A percentile compares a stretch with the other conserved stretches of the same genome.
These are phyloP conservation scores for Dacryopinax spathularia DNA, from an alignment of 768 basidiomycete genomes.

Conservation along the genomic window DNA sequence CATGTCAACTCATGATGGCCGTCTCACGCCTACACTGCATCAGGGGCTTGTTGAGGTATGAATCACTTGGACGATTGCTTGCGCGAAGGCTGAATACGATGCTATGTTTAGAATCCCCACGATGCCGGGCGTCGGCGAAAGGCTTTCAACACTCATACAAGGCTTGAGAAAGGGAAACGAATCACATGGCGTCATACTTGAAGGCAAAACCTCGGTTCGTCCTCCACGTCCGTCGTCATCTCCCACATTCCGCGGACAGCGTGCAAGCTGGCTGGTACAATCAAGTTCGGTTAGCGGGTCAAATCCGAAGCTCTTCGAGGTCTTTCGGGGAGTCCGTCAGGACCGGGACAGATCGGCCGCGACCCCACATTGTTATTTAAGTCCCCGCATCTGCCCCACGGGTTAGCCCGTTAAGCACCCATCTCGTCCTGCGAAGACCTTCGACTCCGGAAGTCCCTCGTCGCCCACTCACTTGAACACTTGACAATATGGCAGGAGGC, in stretches of 20 bases:
- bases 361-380: not conserved
- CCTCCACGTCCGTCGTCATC: not conserved
- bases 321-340: not conserved
- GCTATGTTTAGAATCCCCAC: not conserved
- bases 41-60: too few relatives aligned
- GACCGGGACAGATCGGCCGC: not conserved
- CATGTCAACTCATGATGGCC: not conserved
- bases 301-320: not conserved
- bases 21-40: not conserved
- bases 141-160: too few relatives aligned
- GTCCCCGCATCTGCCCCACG: not conserved
- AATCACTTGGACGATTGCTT: too few relatives aligned
- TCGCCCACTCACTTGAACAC: not conserved
- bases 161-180: not conserved
- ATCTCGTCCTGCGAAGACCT: not conserved
- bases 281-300: not conserved
- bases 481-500: not conserved
- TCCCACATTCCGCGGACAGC: not conserved
- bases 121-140: too few relatives aligned
- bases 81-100: not conserved
- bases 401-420: not conserved
- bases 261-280: not conserved
- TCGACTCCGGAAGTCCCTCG: not conserved
- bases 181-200: constrained; percentile 1
- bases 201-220: not conserved